Evolutionary conservation across 768 basidiomycete species (phyloP), one percentile per base, ranked within the genome.

Genomic region (Inosperma sp.): DNA sequence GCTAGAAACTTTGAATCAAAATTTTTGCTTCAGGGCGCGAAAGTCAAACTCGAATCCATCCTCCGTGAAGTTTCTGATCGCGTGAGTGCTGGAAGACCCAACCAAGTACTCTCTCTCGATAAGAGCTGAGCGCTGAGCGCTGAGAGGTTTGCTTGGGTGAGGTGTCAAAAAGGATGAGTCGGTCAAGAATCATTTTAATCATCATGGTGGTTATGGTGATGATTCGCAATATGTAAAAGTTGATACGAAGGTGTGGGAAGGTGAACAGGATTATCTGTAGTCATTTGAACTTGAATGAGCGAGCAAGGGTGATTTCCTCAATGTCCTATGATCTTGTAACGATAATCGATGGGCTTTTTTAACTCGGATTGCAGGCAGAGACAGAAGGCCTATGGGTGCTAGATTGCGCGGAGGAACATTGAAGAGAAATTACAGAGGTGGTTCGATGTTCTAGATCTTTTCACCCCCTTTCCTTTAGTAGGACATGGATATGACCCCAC

Each of bases 11-110:
- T 93, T 30, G 73, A 71, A 22, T 80, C 84, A 0, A 90, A 92
- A 35, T 14, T 1, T 6, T 29, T 17, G 7, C 14, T 34, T 33
- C 59, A 92, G 88, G 92, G 92, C 5, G 83, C 92, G 14, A 94
- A 93, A 65, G 83, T 95, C 22, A 93, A 95, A 64, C 78, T 94
- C 48, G 91, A 95, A 63, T 90, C 89, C 4, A 81, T 95, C 33
- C 69, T 95, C 5, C 83, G 92, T 13, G 92, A 94, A 65, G 87
- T 86, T 1, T 94, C 91, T 62, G 92, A 94, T 56, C 79, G 83
- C 19, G 74, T n/a, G n/a, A n/a, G n/a, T 94, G 14, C 73, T 94
- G 5, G 75, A 76, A 37, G 83, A 88, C 48, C 67, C 79, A 0
- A 59, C 64, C 6, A 63, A n/a, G n/a, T n/a, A n/a, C n/a, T 86